Base-by-base conservation (phyloP, 2,329 filamentous ascomycete genomes). In the Penicillium fuscoglaucum region DNA sequence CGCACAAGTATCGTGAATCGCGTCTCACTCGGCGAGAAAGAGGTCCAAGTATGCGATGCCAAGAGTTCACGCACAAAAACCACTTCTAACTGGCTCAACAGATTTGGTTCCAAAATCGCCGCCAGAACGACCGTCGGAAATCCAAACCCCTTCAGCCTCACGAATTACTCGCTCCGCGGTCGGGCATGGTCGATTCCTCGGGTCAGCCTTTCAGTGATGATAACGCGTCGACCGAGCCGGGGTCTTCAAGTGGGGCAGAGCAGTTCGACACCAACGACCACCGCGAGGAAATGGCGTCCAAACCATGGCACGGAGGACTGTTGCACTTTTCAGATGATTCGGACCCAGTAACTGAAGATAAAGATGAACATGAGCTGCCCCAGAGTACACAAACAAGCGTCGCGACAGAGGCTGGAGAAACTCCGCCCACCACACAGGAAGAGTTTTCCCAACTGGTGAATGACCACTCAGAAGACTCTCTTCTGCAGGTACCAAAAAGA, bases 101-200 rank as follows among this genome's bases (percentile, higher is more conserved):
- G 93, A 96, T 97, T 68, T 98, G 93, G 93, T 97, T 97, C 78
- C 93, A 97, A 72, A 97, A 97, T 71, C 87, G 92, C 70, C 85
- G 93, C 65, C 93, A 98, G 75, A 96, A 96, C 76, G 91, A 96
- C 74, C 86, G 93, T 68, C 86, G 93, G 66, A 96, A 93, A 79
- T 91, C 91, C 55, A 89, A 90, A 66, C 92, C 93, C 47, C 82
- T 96, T 39, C 85, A 90, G 29, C 85, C 88, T 10, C 87, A 92
- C 73, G 91, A 95, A 72, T 83, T 93, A 55, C 86, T 78, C 24
- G 72, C 72, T 9, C 76, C 72, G 29, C 69, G 68, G 43, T 70
- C 70, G 47, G 65, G 60, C 54, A 65, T 61, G 52, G 55, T 66
- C 35, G 66, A 71, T 60, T 67, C 68, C 46, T 65, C 65, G 31